Evolutionary conservation across 306 rosid species (phyloP), one percentile per base, ranked within the genome.

Genomic region (Delonix regia): DNA sequence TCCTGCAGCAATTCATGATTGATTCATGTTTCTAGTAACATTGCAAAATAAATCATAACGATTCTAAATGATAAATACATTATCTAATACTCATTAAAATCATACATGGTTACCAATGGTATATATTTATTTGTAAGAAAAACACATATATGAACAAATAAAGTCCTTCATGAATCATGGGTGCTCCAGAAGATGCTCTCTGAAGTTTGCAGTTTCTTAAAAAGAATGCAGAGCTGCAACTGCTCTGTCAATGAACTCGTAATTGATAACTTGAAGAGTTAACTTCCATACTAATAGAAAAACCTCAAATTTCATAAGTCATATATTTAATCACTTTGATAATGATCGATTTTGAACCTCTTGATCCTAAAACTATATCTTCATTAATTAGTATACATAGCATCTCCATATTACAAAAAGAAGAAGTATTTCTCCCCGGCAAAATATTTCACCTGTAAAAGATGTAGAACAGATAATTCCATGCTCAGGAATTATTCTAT

Each of bases 1-100:
- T 89, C 96, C 99, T 94, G 90, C 78, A 44, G 57, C 47, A 75
- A 42, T 30, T 73, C 59, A 56, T 48, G 70, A 51, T 75, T 62
- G 61, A 52, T 69, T 44, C 14, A 76, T 18, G 63, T 74, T 66
- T 69, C 25, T 28, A 61, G 51, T 63, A 61, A 60, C 44, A 28
- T 63, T 69, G 64, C 14, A 74, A 51, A 57, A 64, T 53, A n/a
- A 34, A 65, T 15, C 69, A 15, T 52, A 10, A 12, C 27, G 22
- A 9, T 44, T 19, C 30, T 15, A 15, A 56, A 59, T 47, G 25
- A 34, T 59, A 53, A 55, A 25, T 47, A 21, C 9, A 13, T 19
- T 42, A 78, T 21, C 47, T 51, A 21, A 33, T 36, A 39, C 7
- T 71, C 55, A 24, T 48, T 4, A 16, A 47, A 44, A 44, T 60